Percentiles rank a stretch among this genome's conserved stretches.
phyloP scores from a whole-genome alignment of 2,329 filamentous ascomycete species.

The Fusarium sulawesiense region DNA sequence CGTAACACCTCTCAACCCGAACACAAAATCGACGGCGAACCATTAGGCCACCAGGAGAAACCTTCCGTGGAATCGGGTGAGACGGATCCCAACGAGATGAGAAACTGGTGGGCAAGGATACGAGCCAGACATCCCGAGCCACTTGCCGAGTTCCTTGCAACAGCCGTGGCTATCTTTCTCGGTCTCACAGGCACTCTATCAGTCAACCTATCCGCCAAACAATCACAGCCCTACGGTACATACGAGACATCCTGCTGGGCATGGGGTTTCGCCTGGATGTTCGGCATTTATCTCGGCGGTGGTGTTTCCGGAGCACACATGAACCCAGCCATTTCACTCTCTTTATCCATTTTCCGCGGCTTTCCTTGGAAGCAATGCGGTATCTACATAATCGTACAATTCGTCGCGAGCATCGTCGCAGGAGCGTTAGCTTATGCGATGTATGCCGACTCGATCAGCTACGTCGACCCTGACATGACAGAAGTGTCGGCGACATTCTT shows the following conservation, averaged over 20 bases:
- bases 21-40: conserved; percentile 32
- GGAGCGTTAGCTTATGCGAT: conserved; percentile 20
- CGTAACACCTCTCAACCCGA: conserved; percentile 8
- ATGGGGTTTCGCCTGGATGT: conserved; percentile 45
- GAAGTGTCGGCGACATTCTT: conserved; percentile 50
- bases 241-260: conserved; percentile 43
- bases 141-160: conserved; percentile 40
- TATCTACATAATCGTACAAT: conserved; percentile 13
- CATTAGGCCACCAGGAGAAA: conserved; percentile 28
- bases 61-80: conserved; percentile 25
- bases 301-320: conserved; percentile 48
- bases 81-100: conserved; percentile 27
- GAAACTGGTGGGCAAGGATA: conserved; percentile 42
- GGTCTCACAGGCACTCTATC: conserved; percentile 34
- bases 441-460: conserved; percentile 22
- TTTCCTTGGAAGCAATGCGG: conserved; percentile 52
- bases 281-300: conserved; percentile 42
- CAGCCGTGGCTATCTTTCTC: conserved; percentile 30
- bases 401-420: conserved; percentile 9
- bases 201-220: conserved; percentile 32
- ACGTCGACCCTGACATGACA: conserved; percentile 48
- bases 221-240: conserved; percentile 24
- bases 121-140: conserved; percentile 39
- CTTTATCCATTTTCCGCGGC: conserved; percentile 51
- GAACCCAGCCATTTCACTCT: conserved; percentile 53